A percentile compares a stretch with the other conserved stretches of the same genome.
Conservation (phyloP, 169 alveolate species). For the Plasmodium chabaudi region DNA sequence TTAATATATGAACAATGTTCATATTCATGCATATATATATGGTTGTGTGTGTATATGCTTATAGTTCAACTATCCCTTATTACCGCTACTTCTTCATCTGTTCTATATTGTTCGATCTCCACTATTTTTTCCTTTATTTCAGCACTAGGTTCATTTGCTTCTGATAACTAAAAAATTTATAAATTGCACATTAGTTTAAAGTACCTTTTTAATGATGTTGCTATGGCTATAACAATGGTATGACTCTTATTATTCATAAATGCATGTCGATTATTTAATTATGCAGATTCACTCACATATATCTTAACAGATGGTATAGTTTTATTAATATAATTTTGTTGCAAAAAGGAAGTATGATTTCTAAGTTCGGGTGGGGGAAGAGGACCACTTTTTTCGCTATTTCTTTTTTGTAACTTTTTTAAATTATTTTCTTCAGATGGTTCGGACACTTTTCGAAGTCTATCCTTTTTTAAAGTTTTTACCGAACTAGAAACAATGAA, state of each 20-base stretch:
- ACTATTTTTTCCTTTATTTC: slow-evolving; percentile 67
- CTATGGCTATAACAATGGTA: too few relatives aligned
- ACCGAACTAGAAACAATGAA: slow-evolving; percentile 68
- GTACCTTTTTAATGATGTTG: not conserved
- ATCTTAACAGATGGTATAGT: slow-evolving; percentile 64
- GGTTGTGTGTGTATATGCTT: not conserved
- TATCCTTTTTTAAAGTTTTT: slow-evolving; percentile 32
- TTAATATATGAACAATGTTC: not conserved
- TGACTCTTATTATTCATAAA: too few relatives aligned
- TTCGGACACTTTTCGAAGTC: slow-evolving; percentile 14
- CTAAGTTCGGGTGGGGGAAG: slow-evolving; percentile 75
- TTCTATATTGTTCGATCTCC: slow-evolving; percentile 67
- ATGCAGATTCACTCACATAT: slow-evolving; percentile 15
- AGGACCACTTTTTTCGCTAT: slow-evolving; percentile 45
- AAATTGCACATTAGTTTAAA: not conserved
- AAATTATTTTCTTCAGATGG: slow-evolving; percentile 8
- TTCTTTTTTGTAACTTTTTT: slow-evolving; percentile 13
- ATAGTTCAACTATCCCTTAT: not conserved
- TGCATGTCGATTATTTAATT: too few relatives aligned
- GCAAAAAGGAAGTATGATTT: slow-evolving; percentile 49
- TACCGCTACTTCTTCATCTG: slow-evolving; percentile 75
- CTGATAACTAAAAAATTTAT: slow-evolving; percentile 26
- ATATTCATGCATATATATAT: not conserved
- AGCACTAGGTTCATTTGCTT: slow-evolving; percentile 60
- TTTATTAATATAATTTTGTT: slow-evolving; percentile 45